Base-by-base conservation (phyloP, 768 basidiomycete species). In the Lactarius trivialis region DNA sequence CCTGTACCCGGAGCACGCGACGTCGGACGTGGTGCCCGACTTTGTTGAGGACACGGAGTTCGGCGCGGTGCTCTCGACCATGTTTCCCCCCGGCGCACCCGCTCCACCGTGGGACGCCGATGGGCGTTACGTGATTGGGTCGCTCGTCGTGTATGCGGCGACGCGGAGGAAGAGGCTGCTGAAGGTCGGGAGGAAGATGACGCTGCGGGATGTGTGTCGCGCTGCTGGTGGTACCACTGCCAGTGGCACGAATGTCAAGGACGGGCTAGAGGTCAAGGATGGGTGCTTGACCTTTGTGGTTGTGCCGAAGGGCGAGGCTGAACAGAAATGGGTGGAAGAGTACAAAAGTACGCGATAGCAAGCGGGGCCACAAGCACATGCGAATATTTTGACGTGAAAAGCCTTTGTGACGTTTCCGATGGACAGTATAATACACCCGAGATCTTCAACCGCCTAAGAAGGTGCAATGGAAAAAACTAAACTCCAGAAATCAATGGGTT, bases 181-280 rank as follows among this genome's bases (percentile, higher is more conserved):
- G 61, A 99, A 95, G 74, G 84, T 96, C 5, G 96, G 95, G 15
- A 91, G 87, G 76, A 93, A 89, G 72, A 87, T 96, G 84, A 88
- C 88, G 12, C 76, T 98, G 61, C 75, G 80, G 51, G 90, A 94
- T 68, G 86, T 96, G 4, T 86, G 85, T 67, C 74, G 73, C 11
- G 84, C 82, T 4, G 81, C 87, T 1, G 81, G 80, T 66, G 81
- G 80, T 66, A 45, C 43, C 9, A 11, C 11, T 45, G 43, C 43
- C 11, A 2, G 43, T 9, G 83, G 73, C 21, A 85, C 83, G 72
- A 79, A 79, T 19, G 85, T 81, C 2, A 82, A 82, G 64, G 95
- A 98, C 71, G 94, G 96, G 1, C 71, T 98, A 56, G 91, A 93
- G 70, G 70, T 98, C 51, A 87, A 85, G 67, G 90, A 91, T 66